Conservation (phyloP, 2,329 filamentous ascomycete genomes). For the Pezicula carpinea region DNA sequence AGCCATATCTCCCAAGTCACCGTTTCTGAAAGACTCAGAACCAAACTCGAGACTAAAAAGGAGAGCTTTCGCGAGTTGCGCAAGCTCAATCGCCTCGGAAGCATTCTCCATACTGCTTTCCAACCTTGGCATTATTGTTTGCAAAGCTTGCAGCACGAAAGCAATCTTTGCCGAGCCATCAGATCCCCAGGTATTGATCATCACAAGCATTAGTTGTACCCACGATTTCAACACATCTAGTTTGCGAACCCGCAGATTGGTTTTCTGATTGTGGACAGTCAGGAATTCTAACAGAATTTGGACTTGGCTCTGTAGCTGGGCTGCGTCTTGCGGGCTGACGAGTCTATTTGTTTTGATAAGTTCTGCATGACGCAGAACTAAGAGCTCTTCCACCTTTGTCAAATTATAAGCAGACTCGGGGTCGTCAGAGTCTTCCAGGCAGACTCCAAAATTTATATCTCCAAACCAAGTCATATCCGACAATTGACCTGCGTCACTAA, state of each 20-base stretch:
- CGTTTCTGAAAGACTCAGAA: constrained; percentile 33
- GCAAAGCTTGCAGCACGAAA: constrained; percentile 81
- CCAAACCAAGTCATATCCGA: constrained; percentile 56
- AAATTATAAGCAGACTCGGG: constrained; percentile 60
- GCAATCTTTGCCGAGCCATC: constrained; percentile 66
- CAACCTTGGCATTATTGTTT: constrained; percentile 82
- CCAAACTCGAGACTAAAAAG: constrained; percentile 66
- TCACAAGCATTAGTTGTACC: constrained; percentile 78
- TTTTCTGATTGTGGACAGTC: constrained; percentile 57
- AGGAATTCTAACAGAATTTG: constrained; percentile 56
- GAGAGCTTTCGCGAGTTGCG: constrained; percentile 68
- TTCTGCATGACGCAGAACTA: constrained; percentile 65
- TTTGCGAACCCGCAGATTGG: constrained; percentile 46
- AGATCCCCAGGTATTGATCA: constrained; percentile 78
- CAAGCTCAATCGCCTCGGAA: constrained; percentile 69
- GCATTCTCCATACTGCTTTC: constrained; percentile 68
- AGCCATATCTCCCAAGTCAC: constrained; percentile 63
- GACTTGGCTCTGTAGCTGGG: constrained; percentile 53
- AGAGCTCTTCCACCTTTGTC: constrained; percentile 66
- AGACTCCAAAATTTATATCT: constrained; percentile 64
- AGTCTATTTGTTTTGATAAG: constrained; percentile 45
- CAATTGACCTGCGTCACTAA: constrained; percentile 40
- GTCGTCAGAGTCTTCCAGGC: constrained; percentile 55
- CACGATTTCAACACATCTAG: constrained; percentile 73
- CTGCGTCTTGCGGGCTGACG: constrained; percentile 44